Percentiles rank a stretch among this genome's conserved stretches.
Evolutionary conservation across 2,329 filamentous ascomycete genomes (phyloP).

Genomic region (Cadophora luteo-olivacea): DNA sequence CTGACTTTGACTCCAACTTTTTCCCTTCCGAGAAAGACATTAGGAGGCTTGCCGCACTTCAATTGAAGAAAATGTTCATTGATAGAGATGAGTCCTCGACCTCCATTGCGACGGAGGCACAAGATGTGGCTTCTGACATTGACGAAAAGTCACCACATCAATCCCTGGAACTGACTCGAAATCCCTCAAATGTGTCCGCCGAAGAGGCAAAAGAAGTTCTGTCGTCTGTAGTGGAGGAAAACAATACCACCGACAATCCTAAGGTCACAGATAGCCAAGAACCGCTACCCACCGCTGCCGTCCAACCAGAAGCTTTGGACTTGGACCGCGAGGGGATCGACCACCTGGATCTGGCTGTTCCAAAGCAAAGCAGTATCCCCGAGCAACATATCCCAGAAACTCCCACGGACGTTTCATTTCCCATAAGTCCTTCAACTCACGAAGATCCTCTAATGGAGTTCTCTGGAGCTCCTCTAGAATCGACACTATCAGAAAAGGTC

Average conservation of each 20-base stretch:
- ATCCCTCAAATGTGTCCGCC: conserved; percentile 53
- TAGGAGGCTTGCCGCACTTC: conserved; percentile 85
- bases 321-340: conserved; percentile 60
- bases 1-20: conserved; percentile 90
- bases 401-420: conserved; percentile 23
- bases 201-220: conserved; percentile 70
- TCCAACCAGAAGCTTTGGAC: conserved; percentile 38
- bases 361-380: conserved; percentile 26
- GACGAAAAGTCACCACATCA: conserved; percentile 51
- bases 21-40: conserved; percentile 97
- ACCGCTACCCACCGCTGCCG: conserved; percentile 4
- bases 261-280: neutral
- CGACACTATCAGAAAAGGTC: conserved; percentile 41
- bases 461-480: conserved; percentile 30
- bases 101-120: conserved; percentile 73
- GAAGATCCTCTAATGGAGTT: conserved; percentile 12
- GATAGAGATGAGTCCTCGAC: conserved; percentile 82
- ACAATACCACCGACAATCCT: conserved; percentile 12
- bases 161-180: conserved; percentile 36
- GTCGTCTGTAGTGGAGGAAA: conserved; percentile 68
- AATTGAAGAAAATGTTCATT: conserved; percentile 93
- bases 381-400: conserved; percentile 26
- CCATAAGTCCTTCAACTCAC: conserved; percentile 23
- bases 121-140: conserved; percentile 58
- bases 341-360: conserved; percentile 65